phyloP scores from a whole-genome alignment of 495 filamentous ascomycete genomes.

The Platismatia glauca region DNA sequence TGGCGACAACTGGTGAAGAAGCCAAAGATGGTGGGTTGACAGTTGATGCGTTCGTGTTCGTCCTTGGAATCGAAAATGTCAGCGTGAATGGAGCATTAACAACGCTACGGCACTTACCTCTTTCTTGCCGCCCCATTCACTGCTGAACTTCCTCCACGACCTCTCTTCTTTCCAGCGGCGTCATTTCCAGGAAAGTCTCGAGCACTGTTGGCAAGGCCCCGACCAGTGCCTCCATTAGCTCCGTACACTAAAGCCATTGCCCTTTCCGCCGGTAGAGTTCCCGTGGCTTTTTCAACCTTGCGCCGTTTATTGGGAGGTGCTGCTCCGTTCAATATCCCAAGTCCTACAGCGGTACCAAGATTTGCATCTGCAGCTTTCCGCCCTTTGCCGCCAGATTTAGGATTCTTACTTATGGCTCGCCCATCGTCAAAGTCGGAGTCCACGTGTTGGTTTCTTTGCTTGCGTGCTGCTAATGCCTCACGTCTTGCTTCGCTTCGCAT shows the following conservation, averaged over 20 bases:
- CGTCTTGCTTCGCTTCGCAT: constrained; percentile 72
- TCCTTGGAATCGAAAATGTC: constrained; percentile 29
- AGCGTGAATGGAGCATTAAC: not conserved
- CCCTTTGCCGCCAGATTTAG: constrained; percentile 46
- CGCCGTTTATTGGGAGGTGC: constrained; percentile 59
- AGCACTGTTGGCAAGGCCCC: constrained; percentile 46
- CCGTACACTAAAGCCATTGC: constrained; percentile 48
- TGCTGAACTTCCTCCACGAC: constrained; percentile 47
- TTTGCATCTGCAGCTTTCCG: constrained; percentile 51
- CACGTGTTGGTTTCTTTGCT: constrained; percentile 53
- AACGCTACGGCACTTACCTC: constrained; percentile 44
- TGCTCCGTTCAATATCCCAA: constrained; percentile 44
- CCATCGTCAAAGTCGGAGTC: constrained; percentile 75
- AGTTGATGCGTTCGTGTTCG: constrained; percentile 40
- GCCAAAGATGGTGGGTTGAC: constrained; percentile 59
- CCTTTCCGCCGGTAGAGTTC: constrained; percentile 56
- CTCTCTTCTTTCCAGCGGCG: constrained; percentile 54
- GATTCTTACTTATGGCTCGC: constrained; percentile 48
- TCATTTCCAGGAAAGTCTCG: constrained; percentile 57
- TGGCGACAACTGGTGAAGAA: constrained; percentile 61
- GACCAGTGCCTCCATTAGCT: constrained; percentile 39
- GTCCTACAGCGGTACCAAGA: constrained; percentile 32
- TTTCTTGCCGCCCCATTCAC: constrained; percentile 57
- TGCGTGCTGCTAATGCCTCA: constrained; percentile 67
- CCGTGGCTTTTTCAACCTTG: constrained; percentile 61